These are phyloP conservation scores for Purpureocillium lavendulum DNA, from an alignment of 2,329 filamentous ascomycete genomes.

Conservation along the genomic window DNA sequence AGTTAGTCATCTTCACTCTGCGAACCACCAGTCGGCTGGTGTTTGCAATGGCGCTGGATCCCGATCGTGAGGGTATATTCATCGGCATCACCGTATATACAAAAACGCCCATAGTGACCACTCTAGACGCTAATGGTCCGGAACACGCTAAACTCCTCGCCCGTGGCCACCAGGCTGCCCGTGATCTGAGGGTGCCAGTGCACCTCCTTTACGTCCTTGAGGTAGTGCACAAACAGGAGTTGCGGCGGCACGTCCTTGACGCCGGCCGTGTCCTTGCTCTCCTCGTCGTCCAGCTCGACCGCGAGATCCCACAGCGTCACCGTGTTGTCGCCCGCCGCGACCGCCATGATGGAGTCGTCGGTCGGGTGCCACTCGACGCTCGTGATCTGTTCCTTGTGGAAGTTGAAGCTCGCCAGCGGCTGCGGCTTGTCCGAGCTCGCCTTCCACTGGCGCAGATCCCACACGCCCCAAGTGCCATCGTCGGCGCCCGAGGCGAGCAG, in stretches of 20 bases:
- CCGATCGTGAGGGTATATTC: slow-evolving; percentile 2
- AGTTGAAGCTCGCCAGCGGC: slow-evolving; percentile 87
- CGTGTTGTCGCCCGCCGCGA: slow-evolving; percentile 88
- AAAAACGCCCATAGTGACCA: neutral
- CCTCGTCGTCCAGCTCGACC: slow-evolving; percentile 94
- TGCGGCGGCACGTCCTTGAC: slow-evolving; percentile 89
- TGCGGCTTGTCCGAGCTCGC: slow-evolving; percentile 50
- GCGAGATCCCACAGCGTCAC: slow-evolving; percentile 95
- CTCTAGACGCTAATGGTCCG: slow-evolving; percentile 71
- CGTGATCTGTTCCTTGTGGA: slow-evolving; percentile 95
- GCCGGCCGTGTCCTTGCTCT: slow-evolving; percentile 81
- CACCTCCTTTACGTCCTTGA: slow-evolving; percentile 87
- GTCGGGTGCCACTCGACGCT: slow-evolving; percentile 96
- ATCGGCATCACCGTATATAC: slow-evolving; percentile 3
- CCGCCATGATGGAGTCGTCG: slow-evolving; percentile 90
- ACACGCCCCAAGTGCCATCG: slow-evolving; percentile 89
- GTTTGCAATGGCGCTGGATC: no score
- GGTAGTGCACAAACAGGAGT: slow-evolving; percentile 92
- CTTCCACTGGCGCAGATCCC: slow-evolving; percentile 96
- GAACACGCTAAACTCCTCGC: slow-evolving; percentile 80
- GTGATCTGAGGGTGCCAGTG: slow-evolving; percentile 98
- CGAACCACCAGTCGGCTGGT: no score
- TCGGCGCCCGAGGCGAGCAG: slow-evolving; percentile 89
- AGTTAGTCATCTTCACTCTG: no score
- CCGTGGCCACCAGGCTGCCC: slow-evolving; percentile 81